Conservation (phyloP, 2,329 filamentous ascomycete genomes). For the Aspergillus fructus region DNA sequence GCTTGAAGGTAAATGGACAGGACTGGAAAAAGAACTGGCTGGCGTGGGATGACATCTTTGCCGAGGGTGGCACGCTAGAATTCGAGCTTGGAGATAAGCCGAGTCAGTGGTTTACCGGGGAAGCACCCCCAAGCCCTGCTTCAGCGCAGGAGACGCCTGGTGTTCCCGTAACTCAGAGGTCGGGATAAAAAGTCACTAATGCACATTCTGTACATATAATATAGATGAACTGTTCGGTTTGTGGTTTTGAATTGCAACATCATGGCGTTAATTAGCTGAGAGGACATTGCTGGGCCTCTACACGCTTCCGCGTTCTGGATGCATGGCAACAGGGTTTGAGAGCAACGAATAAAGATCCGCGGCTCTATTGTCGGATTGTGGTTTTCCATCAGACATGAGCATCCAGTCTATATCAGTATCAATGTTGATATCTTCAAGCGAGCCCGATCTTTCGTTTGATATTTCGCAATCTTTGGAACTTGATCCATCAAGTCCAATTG, state of each 20-base stretch:
- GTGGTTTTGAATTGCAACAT: not conserved
- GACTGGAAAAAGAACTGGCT: slow-evolving; percentile 65
- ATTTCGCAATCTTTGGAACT: not conserved
- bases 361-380: not conserved
- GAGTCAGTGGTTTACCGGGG: slow-evolving; percentile 58
- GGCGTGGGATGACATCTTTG: slow-evolving; percentile 66
- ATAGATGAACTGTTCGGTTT: not conserved
- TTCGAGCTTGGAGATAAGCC: slow-evolving; percentile 60
- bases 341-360: slow-evolving; percentile 1
- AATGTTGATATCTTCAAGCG: not conserved
- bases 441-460: not conserved
- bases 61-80: slow-evolving; percentile 61
- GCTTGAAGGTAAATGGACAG: slow-evolving; percentile 63
- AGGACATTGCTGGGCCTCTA: not conserved
- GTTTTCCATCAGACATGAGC: not conserved
- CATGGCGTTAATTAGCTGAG: not conserved
- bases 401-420: slow-evolving; percentile 1
- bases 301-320: not conserved
- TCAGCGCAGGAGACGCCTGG: slow-evolving; percentile 12
- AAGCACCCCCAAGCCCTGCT: slow-evolving; percentile 62
- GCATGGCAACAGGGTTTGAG: not conserved
- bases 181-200: not conserved
- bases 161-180: not conserved
- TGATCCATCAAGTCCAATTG: not conserved
- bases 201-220: not conserved